phyloP scores from a whole-genome alignment of 768 basidiomycete genomes.

The Calocybe indica region DNA sequence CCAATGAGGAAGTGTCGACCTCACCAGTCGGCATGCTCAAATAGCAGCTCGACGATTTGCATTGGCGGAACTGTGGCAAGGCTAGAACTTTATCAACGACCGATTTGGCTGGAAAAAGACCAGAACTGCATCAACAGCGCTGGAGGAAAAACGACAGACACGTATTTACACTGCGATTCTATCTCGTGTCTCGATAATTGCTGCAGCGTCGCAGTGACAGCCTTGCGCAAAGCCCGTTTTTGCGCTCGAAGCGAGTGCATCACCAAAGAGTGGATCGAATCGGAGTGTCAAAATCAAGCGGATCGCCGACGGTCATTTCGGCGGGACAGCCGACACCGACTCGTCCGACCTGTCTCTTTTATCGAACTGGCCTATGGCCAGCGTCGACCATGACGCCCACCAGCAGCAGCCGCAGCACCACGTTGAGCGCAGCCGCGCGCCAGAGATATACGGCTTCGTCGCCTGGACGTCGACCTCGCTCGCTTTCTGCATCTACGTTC shows the following conservation, averaged over 20 bases:
- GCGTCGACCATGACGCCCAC: neutral
- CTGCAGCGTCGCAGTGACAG: conserved; percentile 38
- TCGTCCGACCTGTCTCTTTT: neutral
- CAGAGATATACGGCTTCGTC: conserved; percentile 90
- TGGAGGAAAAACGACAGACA: neutral
- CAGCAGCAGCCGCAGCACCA: neutral
- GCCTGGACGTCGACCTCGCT: conserved; percentile 77
- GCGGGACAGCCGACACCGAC: neutral
- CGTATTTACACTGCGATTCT: conserved; percentile 55
- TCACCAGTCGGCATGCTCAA: conserved; percentile 77
- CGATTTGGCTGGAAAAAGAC: conserved; percentile 30
- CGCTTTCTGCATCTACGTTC: conserved; percentile 60
- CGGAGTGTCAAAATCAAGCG: no score
- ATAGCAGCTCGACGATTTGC: conserved; percentile 62
- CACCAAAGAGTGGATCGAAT: no score
- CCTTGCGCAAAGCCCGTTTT: conserved; percentile 52
- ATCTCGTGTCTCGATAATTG: conserved; percentile 37
- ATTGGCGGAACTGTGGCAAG: conserved; percentile 43
- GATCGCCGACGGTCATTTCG: neutral
- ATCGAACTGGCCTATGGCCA: neutral
- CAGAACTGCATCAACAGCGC: conserved; percentile 3
- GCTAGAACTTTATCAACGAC: conserved; percentile 44
- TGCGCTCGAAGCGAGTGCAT: conserved; percentile 30
- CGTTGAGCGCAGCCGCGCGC: conserved; percentile 48
- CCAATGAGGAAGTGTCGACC: conserved; percentile 50